Evolutionary conservation across 2,329 filamentous ascomycete species (phyloP).

Genomic region (Pseudocercospora cruenta): DNA sequence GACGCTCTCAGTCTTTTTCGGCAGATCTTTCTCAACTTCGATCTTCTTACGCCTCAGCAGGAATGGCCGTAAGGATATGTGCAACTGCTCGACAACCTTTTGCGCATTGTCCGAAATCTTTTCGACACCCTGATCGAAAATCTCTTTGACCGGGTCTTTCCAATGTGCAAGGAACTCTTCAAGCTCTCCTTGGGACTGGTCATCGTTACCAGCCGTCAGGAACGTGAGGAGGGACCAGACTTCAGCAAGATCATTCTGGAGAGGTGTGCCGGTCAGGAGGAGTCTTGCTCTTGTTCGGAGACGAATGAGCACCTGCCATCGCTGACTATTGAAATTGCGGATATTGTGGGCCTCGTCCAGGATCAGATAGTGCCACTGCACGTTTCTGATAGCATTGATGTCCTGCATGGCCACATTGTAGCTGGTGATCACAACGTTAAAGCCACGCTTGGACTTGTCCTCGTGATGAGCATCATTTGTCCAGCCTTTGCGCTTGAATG

Average conservation of each 20-base stretch:
- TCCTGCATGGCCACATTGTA: conserved; percentile 96
- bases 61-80: conserved; percentile 91
- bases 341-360: conserved; percentile 99
- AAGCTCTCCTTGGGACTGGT: conserved; percentile 83
- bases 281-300: conserved; percentile 90
- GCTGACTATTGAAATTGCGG: conserved; percentile 97
- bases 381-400: conserved; percentile 87
- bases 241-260: conserved; percentile 96
- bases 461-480: conserved; percentile 66
- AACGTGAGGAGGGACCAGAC: conserved; percentile 97
- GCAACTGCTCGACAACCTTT: conserved; percentile 87
- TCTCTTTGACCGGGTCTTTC: conserved; percentile 91
- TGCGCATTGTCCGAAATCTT: conserved; percentile 93
- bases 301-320: conserved; percentile 92
- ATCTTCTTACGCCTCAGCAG: conserved; percentile 88
- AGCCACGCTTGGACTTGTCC: conserved; percentile 91
- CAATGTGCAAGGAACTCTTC: conserved; percentile 97
- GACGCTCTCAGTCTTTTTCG: conserved; percentile 95
- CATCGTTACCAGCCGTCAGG: conserved; percentile 84
- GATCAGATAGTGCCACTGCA: conserved; percentile 97
- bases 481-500: conserved; percentile 89
- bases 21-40: conserved; percentile 99
- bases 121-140: conserved; percentile 89
- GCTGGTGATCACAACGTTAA: conserved; percentile 97
- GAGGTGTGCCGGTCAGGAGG: conserved; percentile 86